A percentile compares a stretch with the other conserved stretches of the same genome.
phyloP scores from a whole-genome alignment of 106 monocot genomes.

The Dioscorea alata region DNA sequence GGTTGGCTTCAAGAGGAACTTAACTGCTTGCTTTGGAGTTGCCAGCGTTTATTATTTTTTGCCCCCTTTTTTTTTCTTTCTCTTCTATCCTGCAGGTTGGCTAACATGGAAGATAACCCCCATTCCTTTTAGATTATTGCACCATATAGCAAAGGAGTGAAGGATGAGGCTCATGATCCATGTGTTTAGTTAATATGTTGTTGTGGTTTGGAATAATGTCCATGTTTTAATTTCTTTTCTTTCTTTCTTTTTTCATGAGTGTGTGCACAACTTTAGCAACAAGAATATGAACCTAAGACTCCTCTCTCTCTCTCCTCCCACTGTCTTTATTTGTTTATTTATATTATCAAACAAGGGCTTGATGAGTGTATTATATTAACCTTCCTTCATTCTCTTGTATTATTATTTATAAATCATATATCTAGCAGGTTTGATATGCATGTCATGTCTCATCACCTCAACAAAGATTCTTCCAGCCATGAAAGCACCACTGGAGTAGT shows the following conservation, averaged over 20 bases:
- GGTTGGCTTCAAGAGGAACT: constrained; percentile 24
- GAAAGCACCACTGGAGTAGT: constrained; percentile 12
- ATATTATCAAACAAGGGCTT: not conserved
- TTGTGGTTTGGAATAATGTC: not conserved
- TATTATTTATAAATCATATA: too few relatives aligned
- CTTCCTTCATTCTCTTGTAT: not conserved
- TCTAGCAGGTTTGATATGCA: constrained; percentile 3
- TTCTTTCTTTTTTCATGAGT: not conserved
- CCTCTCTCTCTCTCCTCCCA: too few relatives aligned
- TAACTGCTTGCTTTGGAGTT: not conserved
- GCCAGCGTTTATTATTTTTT: not conserved
- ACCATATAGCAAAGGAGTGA: not conserved
- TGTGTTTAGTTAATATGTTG: not conserved
- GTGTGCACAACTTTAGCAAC: not conserved
- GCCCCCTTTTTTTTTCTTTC: not conserved
- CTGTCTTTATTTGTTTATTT: not conserved
- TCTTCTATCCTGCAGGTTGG: not conserved
- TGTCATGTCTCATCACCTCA: constrained; percentile 28
- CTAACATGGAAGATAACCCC: not conserved
- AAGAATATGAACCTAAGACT: not conserved
- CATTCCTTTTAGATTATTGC: not conserved
- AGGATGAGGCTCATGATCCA: not conserved
- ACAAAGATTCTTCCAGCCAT: constrained; percentile 50
- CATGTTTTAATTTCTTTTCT: not conserved
- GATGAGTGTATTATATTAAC: not conserved